phyloP scores from a whole-genome alignment of 352 stramenopile species.

The Phytophthora sp. region DNA sequence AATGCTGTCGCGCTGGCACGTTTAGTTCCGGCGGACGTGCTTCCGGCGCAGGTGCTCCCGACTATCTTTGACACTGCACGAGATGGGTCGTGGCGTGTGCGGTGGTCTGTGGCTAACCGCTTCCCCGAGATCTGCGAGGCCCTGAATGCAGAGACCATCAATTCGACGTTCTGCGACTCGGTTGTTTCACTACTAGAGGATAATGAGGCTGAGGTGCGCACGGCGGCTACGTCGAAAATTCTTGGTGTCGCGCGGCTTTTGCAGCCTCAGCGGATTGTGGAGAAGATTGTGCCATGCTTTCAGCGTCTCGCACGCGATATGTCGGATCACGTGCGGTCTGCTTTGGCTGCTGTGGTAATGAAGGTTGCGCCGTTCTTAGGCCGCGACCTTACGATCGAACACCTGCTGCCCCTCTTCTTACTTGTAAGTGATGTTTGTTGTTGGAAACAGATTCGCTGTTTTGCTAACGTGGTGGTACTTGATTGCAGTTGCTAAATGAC shows the following conservation, averaged over 20 bases:
- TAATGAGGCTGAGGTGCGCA: constrained; percentile 96
- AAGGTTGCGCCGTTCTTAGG: constrained; percentile 95
- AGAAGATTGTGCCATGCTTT: constrained; percentile 86
- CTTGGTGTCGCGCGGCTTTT: constrained; percentile 59
- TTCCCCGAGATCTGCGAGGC: constrained; percentile 94
- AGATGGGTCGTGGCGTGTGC: constrained; percentile 98
- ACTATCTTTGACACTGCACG: constrained; percentile 92
- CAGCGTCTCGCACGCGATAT: constrained; percentile 96
- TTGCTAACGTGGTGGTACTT: constrained; percentile 11
- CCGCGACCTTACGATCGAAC: constrained; percentile 92
- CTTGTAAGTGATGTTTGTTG: constrained; percentile 50
- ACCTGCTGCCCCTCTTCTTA: constrained; percentile 96
- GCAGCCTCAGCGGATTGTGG: constrained; percentile 68
- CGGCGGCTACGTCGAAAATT: constrained; percentile 93
- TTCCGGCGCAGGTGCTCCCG: constrained; percentile 88
- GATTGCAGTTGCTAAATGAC: constrained; percentile 92
- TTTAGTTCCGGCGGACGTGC: constrained; percentile 72
- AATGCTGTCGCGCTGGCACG: constrained; percentile 96
- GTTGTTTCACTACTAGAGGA: constrained; percentile 97
- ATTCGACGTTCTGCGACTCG: constrained; percentile 76
- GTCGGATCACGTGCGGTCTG: constrained; percentile 96
- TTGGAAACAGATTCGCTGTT: background rate
- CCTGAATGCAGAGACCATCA: constrained; percentile 76
- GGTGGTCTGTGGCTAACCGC: constrained; percentile 97
- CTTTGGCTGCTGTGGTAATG: constrained; percentile 95